Base-by-base conservation (phyloP, 176 grass and related monocot species). In the Phoenix dactylifera region DNA sequence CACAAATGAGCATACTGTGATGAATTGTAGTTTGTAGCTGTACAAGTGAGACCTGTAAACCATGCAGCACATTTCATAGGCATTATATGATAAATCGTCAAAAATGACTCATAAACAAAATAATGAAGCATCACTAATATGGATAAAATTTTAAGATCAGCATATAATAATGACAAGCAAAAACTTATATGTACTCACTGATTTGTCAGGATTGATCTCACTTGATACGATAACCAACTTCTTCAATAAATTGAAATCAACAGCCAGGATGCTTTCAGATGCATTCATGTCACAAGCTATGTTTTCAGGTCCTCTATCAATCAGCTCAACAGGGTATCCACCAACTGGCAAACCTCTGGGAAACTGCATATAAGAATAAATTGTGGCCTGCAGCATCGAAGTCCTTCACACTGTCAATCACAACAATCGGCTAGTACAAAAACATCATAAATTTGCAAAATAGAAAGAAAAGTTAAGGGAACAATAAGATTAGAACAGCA, bases 331-430 rank as follows among this genome's bases (percentile, higher is more conserved):
- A 59, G 57, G 9, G 0, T 62, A 30, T 50, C 49, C 72, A 53
- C 68, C 62, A 64, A 55, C 66, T 55, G 69, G 26, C 60, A 51
- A 73, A 79, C 39, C 61, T 72, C 68, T 64, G 7, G 86, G 77
- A 75, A 96, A 90, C 51, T 85, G 75, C 66, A 96, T 81, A 65
- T 90, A 77, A 77, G 77, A 70, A 76, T 70, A 85, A 79, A 90
- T 35, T 74, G 69, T 75, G 68, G 22, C 83, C 91, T 96, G 82
- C 80, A 90, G 12, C 22, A 84, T 44, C 35, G 12, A 44, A 44
- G 35, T 44, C 35, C 35, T 44, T 44, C 35, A 44, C 35, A 44
- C 9, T 14, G 35, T 44, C 35, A 44, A 44, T 44, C 35, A 44
- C 35, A 14, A 44, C 2, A 9, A 44, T 44, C 9, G 35, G 35